These are phyloP conservation scores for Torulaspora globosa DNA, from an alignment of 1,139 yeast genomes.

Conservation along the genomic window DNA sequence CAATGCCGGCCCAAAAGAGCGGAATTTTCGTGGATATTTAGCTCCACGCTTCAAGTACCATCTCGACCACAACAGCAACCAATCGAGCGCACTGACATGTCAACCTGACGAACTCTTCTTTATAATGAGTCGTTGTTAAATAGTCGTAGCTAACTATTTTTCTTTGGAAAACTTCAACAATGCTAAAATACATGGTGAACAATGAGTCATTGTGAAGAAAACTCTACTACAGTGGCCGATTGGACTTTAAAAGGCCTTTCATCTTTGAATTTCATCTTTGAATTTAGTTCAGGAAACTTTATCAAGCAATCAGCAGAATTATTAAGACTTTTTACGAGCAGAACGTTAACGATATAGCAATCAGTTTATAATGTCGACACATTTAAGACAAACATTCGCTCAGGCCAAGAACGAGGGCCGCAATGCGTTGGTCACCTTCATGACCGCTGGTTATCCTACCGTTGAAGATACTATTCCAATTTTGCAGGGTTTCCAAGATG, in stretches of 20 bases:
- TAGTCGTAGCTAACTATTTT: constrained; percentile 5
- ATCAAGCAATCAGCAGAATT: background rate
- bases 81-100: background rate
- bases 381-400: constrained; percentile 64
- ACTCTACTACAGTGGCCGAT: background rate
- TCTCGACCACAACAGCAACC: background rate
- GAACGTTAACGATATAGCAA: background rate
- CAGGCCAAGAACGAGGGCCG: constrained; percentile 72
- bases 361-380: constrained; percentile 52
- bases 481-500: constrained; percentile 81
- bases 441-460: constrained; percentile 93
- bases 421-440: constrained; percentile 83
- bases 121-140: background rate
- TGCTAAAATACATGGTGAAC: background rate
- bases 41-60: background rate
- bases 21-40: background rate
- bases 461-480: constrained; percentile 83
- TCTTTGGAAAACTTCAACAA: background rate
- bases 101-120: background rate
- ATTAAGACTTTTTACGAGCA: background rate
- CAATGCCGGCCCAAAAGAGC: background rate
- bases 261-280: background rate
- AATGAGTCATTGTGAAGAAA: constrained; percentile 1
- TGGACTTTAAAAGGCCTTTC: background rate
- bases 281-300: background rate